Evolutionary conservation across 2,329 filamentous ascomycete species (phyloP), one percentile per base, ranked within the genome.

Genomic region (Dendrostoma leiphaemia): DNA sequence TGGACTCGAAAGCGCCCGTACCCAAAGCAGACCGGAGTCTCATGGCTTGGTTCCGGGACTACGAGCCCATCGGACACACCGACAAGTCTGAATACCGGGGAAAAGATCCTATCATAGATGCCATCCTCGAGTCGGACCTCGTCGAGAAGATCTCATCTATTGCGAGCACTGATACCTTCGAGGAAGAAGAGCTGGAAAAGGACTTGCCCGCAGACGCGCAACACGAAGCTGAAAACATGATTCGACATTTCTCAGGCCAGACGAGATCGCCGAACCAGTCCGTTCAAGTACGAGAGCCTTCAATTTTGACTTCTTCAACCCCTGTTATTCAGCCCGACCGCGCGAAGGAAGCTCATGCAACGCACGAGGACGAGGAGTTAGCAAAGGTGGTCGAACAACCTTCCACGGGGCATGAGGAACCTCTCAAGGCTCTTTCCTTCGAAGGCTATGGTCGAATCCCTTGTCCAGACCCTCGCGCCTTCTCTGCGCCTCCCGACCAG

Each of bases 1-100:
- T 97, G 4, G 92, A 97, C 70, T 86, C 90, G 66, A 90, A 88
- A 70, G 90, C 90, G 47, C 85, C 87, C 0, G 71, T 84, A n/a
- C 83, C 88, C 7, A 83, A 78, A 67, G 85, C 89, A 0, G 76
- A 78, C 19, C 82, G 80, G 48, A 17, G 19, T n/a, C 74, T 77
- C 1, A 64, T 69, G 1, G 76, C 84, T 1, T 84, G 85, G 62
- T 74, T 91, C n/a, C 80, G 79, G 32, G 71, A 76, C 37, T 83
- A 88, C 0, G 76, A 74, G 50, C 65, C 78, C 0, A 73, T 84
- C 1, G 56, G 67, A 6, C 76, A 81, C 45, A 64, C 81, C 40
- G 76, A 85, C 46, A 65, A 89, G 1, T 64, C 68, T 0, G 69
- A 73, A 9, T 82, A 82, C 55, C 57, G 72, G 1, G 86, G 85